Percentiles rank a stretch among this genome's conserved stretches.
Evolutionary conservation across 2,329 filamentous ascomycete species (phyloP).

Genomic region (Diaporthe destruens): DNA sequence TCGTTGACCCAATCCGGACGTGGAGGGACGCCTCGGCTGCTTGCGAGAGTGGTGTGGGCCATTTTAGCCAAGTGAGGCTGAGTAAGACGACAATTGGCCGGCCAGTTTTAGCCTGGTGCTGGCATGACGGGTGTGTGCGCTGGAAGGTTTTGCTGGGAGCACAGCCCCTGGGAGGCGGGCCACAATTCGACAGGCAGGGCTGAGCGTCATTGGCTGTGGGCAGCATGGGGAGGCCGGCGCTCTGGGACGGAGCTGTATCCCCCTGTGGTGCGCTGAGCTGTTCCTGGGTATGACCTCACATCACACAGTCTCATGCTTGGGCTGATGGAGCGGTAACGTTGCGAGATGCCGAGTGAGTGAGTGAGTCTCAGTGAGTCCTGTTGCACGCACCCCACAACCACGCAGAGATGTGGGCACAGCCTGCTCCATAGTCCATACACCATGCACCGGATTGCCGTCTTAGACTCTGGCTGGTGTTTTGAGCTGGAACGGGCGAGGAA

Average conservation of each 20-base stretch:
- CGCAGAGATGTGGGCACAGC: conserved; percentile 6
- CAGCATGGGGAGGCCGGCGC: conserved; percentile 6
- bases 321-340: conserved; percentile 29
- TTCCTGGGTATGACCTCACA: conserved; percentile 19
- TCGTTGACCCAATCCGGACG: not conserved
- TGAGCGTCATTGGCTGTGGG: not conserved
- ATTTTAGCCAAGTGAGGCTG: conserved; percentile 27
- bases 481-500: not conserved
- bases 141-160: conserved; percentile 1
- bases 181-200: conserved; percentile 6
- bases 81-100: conserved; percentile 27
- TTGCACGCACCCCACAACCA: not conserved
- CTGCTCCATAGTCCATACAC: conserved; percentile 2
- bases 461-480: conserved; percentile 5
- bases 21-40: not conserved
- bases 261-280: not conserved
- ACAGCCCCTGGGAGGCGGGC: conserved; percentile 26
- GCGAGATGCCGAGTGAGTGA: conserved; percentile 17
- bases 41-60: conserved; percentile 3
- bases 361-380: not conserved
- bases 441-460: not conserved
- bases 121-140: conserved; percentile 26
- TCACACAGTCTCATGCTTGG: conserved; percentile 23
- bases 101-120: conserved; percentile 16
- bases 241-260: not conserved